Conservation (phyloP, 2,329 filamentous ascomycete genomes). For the Trichoderma harzianum region DNA sequence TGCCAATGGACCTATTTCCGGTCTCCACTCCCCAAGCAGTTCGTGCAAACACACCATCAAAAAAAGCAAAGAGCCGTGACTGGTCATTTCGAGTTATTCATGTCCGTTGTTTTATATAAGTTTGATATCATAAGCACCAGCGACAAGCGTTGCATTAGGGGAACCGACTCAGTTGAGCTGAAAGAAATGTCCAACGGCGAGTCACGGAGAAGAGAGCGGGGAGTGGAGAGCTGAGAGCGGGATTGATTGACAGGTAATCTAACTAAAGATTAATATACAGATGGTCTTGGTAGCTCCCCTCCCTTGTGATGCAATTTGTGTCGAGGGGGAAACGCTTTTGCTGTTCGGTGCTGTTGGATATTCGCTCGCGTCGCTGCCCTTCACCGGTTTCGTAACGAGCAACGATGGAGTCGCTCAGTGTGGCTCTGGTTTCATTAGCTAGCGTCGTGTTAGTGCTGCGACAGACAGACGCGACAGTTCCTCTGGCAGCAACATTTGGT, state of each 20-base stretch:
- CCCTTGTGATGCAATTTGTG: background rate
- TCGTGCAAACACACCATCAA: background rate
- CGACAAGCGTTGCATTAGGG: background rate
- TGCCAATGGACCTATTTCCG: background rate
- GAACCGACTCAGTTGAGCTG: background rate
- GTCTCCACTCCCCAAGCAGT: background rate
- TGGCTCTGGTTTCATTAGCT: background rate
- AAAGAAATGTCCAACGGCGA: background rate
- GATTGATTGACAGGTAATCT: background rate
- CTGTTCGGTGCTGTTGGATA: background rate
- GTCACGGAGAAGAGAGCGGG: too few species aligned
- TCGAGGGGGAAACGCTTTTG: background rate
- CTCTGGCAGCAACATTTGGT: background rate
- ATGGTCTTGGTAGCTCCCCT: background rate
- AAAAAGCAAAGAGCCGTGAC: background rate
- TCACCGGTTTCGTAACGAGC: background rate
- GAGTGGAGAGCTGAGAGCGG: background rate
- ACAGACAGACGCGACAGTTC: background rate
- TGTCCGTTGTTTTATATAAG: background rate
- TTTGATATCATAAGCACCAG: background rate
- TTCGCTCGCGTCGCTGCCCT: background rate
- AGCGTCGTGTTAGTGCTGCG: background rate
- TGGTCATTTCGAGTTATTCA: background rate
- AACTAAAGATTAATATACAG: background rate
- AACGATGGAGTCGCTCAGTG: conserved; percentile 10